A percentile compares a stretch with the other conserved stretches of the same genome.
phyloP scores from a whole-genome alignment of 2,329 filamentous ascomycete species.

The Arachnomyces sp. region DNA sequence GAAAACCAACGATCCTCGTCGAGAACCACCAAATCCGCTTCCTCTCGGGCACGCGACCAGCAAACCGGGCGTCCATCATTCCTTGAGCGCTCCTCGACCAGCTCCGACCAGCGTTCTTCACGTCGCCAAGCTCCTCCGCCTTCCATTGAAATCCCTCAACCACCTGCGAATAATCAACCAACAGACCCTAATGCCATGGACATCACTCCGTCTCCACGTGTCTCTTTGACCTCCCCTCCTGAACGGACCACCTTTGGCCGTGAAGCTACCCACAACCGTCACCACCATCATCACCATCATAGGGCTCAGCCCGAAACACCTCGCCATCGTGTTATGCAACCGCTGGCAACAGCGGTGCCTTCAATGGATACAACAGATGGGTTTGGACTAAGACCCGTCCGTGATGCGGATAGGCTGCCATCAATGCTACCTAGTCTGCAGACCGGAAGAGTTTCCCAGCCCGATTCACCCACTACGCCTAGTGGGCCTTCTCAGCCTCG shows the following conservation, averaged over 20 bases:
- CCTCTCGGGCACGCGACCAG: constrained; percentile 21
- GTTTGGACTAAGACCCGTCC: constrained; percentile 68
- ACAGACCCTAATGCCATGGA: constrained; percentile 50
- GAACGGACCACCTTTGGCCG: constrained; percentile 60
- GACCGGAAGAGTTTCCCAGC: constrained; percentile 71
- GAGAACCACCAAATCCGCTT: constrained; percentile 22
- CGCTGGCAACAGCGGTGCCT: constrained; percentile 59
- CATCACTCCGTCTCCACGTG: constrained; percentile 54
- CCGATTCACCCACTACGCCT: constrained; percentile 82
- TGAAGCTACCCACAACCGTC: constrained; percentile 25
- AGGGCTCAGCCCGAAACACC: constrained; percentile 38
- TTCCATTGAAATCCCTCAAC: constrained; percentile 68
- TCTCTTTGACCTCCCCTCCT: constrained; percentile 62
- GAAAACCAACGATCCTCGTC: constrained; percentile 55
- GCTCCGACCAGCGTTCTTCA: constrained; percentile 51
- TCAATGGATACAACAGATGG: constrained; percentile 62
- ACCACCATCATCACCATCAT: constrained; percentile 39
- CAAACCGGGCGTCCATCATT: constrained; percentile 26
- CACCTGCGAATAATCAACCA: constrained; percentile 41
- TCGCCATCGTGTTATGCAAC: constrained; percentile 54
- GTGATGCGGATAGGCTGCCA: constrained; percentile 73
- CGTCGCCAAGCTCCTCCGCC: constrained; percentile 77
- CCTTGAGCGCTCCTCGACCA: constrained; percentile 47
- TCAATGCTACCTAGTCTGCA: constrained; percentile 69
- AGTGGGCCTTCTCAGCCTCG: constrained; percentile 57